phyloP scores from a whole-genome alignment of 2,329 filamentous ascomycete species.

The Bisporella sp. region DNA sequence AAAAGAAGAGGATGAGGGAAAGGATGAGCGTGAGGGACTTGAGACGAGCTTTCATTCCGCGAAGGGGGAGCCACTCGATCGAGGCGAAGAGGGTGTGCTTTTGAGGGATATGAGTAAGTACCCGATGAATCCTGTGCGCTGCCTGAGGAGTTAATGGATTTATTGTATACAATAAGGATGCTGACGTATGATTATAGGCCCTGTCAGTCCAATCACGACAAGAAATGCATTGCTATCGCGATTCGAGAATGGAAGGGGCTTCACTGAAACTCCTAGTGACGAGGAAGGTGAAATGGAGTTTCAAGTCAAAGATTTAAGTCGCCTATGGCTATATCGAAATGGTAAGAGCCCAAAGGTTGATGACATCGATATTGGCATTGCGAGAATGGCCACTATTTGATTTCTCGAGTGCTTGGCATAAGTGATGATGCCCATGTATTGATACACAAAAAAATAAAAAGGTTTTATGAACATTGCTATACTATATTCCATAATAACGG shows the following conservation, averaged over 20 bases:
- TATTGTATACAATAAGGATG: neutral
- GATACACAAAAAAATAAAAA: too few species aligned
- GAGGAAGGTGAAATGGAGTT: conserved; percentile 22
- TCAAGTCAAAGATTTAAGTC: conserved; percentile 53
- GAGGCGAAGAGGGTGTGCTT: conserved; percentile 13
- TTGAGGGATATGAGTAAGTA: conserved; percentile 16
- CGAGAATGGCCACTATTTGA: conserved; percentile 1
- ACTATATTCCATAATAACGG: too few species aligned
- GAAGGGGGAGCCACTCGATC: conserved; percentile 10
- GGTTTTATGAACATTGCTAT: too few species aligned
- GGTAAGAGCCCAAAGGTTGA: conserved; percentile 39
- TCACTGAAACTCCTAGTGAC: conserved; percentile 1
- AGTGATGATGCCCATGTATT: too few species aligned
- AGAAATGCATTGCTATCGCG: conserved; percentile 4
- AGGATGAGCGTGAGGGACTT: conserved; percentile 5
- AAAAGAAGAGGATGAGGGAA: conserved; percentile 4
- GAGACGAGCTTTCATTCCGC: neutral
- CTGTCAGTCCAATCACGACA: conserved; percentile 7
- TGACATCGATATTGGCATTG: conserved; percentile 13
- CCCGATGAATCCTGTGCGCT: neutral
- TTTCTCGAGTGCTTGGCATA: too few species aligned
- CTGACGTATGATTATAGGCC: neutral
- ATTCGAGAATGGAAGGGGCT: conserved; percentile 3
- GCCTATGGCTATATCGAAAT: conserved; percentile 57
- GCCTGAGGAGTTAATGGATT: too few species aligned